These are phyloP conservation scores for Phytophthora ramorum DNA, from an alignment of 352 stramenopile genomes.

Conservation along the genomic window DNA sequence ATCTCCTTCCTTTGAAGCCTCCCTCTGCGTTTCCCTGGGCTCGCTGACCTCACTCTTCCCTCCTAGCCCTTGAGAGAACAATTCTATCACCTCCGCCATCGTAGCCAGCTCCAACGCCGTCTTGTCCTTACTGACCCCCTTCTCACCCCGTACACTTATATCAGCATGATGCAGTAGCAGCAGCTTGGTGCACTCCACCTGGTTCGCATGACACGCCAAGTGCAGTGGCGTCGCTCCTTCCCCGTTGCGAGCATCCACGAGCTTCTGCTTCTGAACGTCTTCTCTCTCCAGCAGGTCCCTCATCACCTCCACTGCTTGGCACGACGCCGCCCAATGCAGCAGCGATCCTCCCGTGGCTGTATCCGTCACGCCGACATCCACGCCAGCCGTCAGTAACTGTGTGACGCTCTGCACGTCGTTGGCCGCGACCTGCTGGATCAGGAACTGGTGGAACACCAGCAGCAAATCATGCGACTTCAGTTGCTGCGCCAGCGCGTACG, in stretches of 20 bases:
- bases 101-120: slow-evolving; percentile 63
- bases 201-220: slow-evolving; percentile 64
- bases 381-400: slow-evolving; percentile 66
- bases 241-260: slow-evolving; percentile 64
- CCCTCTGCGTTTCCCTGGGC: neutral
- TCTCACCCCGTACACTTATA: slow-evolving; percentile 45
- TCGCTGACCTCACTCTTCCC: slow-evolving; percentile 1
- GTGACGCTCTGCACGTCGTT: slow-evolving; percentile 64
- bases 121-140: slow-evolving; percentile 64
- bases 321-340: slow-evolving; percentile 83
- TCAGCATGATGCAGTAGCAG: slow-evolving; percentile 59
- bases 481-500: slow-evolving; percentile 73
- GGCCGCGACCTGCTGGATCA: slow-evolving; percentile 83
- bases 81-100: slow-evolving; percentile 46
- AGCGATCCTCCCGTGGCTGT: slow-evolving; percentile 65
- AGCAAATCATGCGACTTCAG: slow-evolving; percentile 67
- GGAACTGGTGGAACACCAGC: slow-evolving; percentile 87
- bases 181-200: slow-evolving; percentile 61
- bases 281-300: slow-evolving; percentile 49
- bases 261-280: slow-evolving; percentile 39
- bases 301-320: slow-evolving; percentile 66
- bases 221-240: slow-evolving; percentile 84
- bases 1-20: slow-evolving; percentile 1
- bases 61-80: slow-evolving; percentile 35
- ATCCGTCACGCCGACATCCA: slow-evolving; percentile 63